These are phyloP conservation scores for Coemansia reversa DNA, from an alignment of 192 early-diverging fungal genomes.

Conservation along the genomic window DNA sequence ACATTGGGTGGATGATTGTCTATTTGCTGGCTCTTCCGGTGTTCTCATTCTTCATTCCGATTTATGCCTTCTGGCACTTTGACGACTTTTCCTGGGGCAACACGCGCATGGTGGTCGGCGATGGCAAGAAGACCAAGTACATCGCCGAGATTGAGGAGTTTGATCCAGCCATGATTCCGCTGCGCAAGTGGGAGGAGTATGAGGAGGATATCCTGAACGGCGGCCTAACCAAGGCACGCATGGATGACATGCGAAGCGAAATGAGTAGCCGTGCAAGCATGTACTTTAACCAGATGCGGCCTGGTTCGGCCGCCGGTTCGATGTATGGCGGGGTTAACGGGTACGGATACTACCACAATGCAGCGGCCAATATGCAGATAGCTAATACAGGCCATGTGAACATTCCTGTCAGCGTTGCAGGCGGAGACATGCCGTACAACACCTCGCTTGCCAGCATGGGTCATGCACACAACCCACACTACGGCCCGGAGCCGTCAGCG, in stretches of 20 bases:
- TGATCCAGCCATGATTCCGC: conserved; percentile 74
- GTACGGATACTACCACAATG: conserved; percentile 48
- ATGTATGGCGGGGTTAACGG: conserved; percentile 37
- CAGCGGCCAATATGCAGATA: conserved; percentile 46
- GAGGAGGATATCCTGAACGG: conserved; percentile 61
- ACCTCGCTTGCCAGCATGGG: conserved; percentile 29
- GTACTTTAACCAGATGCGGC: conserved; percentile 53
- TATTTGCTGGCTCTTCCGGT: conserved; percentile 91
- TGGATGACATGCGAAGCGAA: conserved; percentile 52
- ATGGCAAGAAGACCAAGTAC: conserved; percentile 68
- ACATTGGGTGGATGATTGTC: conserved; percentile 98
- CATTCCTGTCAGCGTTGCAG: conserved; percentile 39
- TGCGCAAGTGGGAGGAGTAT: conserved; percentile 83
- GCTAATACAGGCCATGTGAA: conserved; percentile 23
- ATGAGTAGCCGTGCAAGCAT: conserved; percentile 57
- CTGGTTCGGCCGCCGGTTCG: conserved; percentile 49
- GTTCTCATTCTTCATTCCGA: conserved; percentile 83
- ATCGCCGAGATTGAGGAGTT: conserved; percentile 72
- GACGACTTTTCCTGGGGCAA: conserved; percentile 99
- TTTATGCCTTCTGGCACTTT: conserved; percentile 99
- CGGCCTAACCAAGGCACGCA: conserved; percentile 28
- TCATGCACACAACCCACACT: conserved; percentile 14
- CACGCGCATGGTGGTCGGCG: conserved; percentile 88
- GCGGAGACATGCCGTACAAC: conserved; percentile 29
- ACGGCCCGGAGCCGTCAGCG: conserved; percentile 14